Conservation (phyloP, 164 flowering plant genomes). For the Magnolia changhungtana region DNA sequence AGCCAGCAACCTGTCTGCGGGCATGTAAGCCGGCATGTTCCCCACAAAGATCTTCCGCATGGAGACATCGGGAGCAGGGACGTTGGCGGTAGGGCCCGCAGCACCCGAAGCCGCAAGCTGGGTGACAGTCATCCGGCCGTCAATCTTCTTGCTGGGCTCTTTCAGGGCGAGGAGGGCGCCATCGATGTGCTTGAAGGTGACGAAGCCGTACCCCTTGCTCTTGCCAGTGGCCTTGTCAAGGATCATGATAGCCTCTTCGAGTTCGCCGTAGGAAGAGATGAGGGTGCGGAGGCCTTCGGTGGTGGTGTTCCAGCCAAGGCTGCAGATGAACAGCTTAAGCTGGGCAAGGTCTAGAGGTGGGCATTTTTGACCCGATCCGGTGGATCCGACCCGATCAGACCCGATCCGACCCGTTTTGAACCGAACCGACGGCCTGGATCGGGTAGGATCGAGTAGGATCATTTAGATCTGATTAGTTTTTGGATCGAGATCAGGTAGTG, state of each 20-base stretch:
- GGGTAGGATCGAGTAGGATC: too few species aligned
- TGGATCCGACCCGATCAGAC: too few species aligned
- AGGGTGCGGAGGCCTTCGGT: constrained; percentile 58
- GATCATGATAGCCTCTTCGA: constrained; percentile 85
- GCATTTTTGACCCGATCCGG: too few species aligned
- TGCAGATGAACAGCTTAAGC: constrained; percentile 88
- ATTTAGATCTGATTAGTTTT: too few species aligned
- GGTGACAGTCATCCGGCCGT: constrained; percentile 80
- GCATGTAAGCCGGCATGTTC: constrained; percentile 73
- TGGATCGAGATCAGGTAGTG: too few species aligned
- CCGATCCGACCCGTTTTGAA: too few species aligned
- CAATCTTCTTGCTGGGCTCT: constrained; percentile 91
- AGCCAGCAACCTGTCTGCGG: constrained; percentile 58
- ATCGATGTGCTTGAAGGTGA: constrained; percentile 81
- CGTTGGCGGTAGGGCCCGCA: constrained; percentile 27
- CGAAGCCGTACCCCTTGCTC: constrained; percentile 83
- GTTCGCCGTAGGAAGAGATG: constrained; percentile 66
- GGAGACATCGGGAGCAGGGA: constrained; percentile 39
- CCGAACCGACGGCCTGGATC: too few species aligned
- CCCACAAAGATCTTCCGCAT: constrained; percentile 81
- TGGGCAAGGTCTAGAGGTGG: constrained; percentile 66
- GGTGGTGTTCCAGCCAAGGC: constrained; percentile 93
- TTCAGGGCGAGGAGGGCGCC: constrained; percentile 78
- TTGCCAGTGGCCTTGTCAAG: constrained; percentile 77
- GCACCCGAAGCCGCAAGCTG: constrained; percentile 55